Base-by-base conservation (phyloP, 345 rosid genomes). In the Eucalyptus marginata region DNA sequence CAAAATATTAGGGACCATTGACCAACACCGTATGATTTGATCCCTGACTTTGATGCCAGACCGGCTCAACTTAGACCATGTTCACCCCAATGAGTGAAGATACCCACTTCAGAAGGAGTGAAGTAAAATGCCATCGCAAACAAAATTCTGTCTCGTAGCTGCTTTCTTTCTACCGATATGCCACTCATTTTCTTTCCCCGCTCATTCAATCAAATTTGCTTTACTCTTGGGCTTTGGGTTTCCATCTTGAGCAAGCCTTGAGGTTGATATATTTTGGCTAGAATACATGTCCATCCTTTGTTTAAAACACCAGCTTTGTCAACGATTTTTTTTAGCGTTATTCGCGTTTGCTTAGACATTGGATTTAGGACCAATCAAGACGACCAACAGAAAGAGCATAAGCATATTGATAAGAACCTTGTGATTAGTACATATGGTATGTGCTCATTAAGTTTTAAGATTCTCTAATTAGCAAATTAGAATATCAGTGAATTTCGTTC, bases 21-120 rank as follows among this genome's bases (percentile, higher is more conserved):
- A 20, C 1, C 58, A 20, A 52, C 5, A 52, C 9, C 8, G 10
- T 20, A 20, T 0, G 10, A 52, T 52, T 52, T 52, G 58, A 52
- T 52, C 25, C 25, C 1, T 52, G 2, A 52, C 1, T 52, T 52
- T 52, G 9, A 52, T 22, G 10, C 9, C 1, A 8, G 2, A 52
- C 2, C 0, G 0, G 10, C 10, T 4, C 25, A 8, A 52, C 0
- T 1, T 52, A 20, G 5, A 52, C 4, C 10, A 52, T 52, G 58
- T 10, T 52, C 24, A 18, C 10, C 24, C 58, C 24, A 52, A 1
- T 1, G 25, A 20, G 58, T 52, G 58, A 20, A 52, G 58, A 62
- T 62, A 62, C 68, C 33, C 68, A 5, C 31, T 27, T 62, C 4
- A 62, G n/a, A 62, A 13, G 8, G 68, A 62, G 33, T 27, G 33